Evolutionary conservation across 2,329 filamentous ascomycete genomes (phyloP).

Genomic region (Colletotrichum eremochloae): DNA sequence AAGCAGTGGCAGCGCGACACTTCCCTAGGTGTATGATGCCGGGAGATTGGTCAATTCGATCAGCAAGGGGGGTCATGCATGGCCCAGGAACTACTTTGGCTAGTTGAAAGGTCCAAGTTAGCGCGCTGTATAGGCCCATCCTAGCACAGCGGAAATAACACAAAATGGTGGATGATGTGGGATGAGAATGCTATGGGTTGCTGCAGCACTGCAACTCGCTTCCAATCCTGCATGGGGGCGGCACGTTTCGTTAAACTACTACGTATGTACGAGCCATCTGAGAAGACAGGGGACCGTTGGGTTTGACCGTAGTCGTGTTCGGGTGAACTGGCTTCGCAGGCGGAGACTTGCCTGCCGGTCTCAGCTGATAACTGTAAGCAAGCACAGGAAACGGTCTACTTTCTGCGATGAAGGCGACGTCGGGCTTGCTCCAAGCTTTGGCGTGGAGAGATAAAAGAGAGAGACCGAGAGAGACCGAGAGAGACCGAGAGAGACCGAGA

Average conservation of each 20-base stretch:
- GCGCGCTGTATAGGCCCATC: constrained; percentile 8
- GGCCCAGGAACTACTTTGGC: background rate
- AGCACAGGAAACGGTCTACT: constrained; percentile 1
- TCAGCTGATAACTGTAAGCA: constrained; percentile 7
- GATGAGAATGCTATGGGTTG: constrained; percentile 8
- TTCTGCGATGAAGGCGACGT: background rate
- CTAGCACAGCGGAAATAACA: background rate
- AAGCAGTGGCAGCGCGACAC: constrained; percentile 19
- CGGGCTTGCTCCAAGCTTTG: no score
- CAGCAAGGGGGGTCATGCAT: background rate
- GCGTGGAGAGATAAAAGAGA: background rate
- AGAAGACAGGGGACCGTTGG: constrained; percentile 6
- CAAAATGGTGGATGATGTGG: constrained; percentile 17
- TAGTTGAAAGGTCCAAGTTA: background rate
- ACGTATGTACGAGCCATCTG: constrained; percentile 14
- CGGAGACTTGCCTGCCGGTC: constrained; percentile 7
- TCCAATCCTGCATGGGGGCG: constrained; percentile 1
- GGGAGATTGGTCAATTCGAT: background rate
- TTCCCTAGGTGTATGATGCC: constrained; percentile 8
- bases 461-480: background rate
- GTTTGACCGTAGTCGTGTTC: constrained; percentile 27
- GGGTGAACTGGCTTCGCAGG: constrained; percentile 9
- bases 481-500: background rate
- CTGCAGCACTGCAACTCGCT: background rate
- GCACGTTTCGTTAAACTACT: background rate